phyloP scores from a whole-genome alignment of 768 basidiomycete species.

The Suillus discolor region DNA sequence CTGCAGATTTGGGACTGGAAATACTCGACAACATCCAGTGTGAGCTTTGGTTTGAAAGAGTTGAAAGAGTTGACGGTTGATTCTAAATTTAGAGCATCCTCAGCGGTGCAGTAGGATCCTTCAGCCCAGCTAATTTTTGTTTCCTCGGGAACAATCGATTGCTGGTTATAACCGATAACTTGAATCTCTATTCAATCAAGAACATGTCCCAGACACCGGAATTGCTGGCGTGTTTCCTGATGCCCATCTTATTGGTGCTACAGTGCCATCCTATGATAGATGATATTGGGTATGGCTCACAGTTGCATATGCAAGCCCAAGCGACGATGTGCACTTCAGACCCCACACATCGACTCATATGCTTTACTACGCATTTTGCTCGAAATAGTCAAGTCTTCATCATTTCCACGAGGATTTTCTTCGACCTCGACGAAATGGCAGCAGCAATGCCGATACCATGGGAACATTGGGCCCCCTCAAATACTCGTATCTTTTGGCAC shows the following conservation, averaged over 20 bases:
- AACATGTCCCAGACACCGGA: neutral
- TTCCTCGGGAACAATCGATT: neutral
- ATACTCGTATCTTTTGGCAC: neutral
- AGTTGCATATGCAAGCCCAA: neutral
- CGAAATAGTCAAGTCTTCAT: neutral
- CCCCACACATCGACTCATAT: neutral
- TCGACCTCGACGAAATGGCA: neutral
- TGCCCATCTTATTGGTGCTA: neutral
- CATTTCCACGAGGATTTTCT: slow-evolving; percentile 1
- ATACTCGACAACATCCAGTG: neutral
- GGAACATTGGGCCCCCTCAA: neutral
- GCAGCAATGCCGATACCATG: neutral
- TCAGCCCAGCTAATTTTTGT: too few relatives aligned
- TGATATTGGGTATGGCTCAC: neutral
- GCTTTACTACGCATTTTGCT: too few relatives aligned
- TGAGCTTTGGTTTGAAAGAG: neutral
- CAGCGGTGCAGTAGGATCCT: too few relatives aligned
- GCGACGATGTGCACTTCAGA: neutral
- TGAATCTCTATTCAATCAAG: neutral
- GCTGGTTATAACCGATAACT: neutral
- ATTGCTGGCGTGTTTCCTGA: neutral
- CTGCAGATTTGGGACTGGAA: neutral
- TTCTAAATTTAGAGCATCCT: neutral
- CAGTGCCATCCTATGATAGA: neutral
- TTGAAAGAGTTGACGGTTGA: neutral